These are phyloP conservation scores for Hanseniaspora mollemarum DNA, from an alignment of 805 yeast genomes.

Conservation along the genomic window DNA sequence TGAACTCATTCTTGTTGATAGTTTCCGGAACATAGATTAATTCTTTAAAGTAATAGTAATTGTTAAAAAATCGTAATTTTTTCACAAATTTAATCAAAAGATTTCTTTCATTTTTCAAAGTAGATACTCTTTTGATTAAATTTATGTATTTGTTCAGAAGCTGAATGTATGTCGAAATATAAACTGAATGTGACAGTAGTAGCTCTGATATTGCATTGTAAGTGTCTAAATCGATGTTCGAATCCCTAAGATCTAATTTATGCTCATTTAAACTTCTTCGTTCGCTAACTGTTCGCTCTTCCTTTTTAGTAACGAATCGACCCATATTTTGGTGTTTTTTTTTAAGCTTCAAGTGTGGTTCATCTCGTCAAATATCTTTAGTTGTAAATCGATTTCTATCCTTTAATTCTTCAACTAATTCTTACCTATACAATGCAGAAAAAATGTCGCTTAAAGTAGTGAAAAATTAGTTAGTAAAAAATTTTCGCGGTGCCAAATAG, in stretches of 20 bases:
- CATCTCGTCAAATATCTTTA: no score
- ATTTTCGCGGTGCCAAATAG: no score
- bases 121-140: slow-evolving; percentile 25
- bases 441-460: no score
- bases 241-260: background rate
- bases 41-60: slow-evolving; percentile 18
- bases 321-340: background rate
- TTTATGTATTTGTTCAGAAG: slow-evolving; percentile 28
- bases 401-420: no score
- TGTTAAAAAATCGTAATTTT: slow-evolving; percentile 28
- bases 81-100: slow-evolving; percentile 29
- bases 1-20: slow-evolving; percentile 16
- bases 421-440: no score
- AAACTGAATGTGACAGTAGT: slow-evolving; percentile 19
- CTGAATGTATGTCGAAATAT: slow-evolving; percentile 26
- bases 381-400: no score
- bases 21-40: slow-evolving; percentile 2
- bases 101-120: slow-evolving; percentile 28
- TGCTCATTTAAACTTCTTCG: background rate
- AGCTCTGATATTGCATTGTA: background rate
- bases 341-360: no score
- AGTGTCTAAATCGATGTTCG: background rate
- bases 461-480: no score
- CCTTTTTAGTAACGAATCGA: background rate
- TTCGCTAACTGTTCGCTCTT: background rate